These are phyloP conservation scores for Musa schizocarpa DNA, from an alignment of 176 grass and related monocot species.

Conservation along the genomic window DNA sequence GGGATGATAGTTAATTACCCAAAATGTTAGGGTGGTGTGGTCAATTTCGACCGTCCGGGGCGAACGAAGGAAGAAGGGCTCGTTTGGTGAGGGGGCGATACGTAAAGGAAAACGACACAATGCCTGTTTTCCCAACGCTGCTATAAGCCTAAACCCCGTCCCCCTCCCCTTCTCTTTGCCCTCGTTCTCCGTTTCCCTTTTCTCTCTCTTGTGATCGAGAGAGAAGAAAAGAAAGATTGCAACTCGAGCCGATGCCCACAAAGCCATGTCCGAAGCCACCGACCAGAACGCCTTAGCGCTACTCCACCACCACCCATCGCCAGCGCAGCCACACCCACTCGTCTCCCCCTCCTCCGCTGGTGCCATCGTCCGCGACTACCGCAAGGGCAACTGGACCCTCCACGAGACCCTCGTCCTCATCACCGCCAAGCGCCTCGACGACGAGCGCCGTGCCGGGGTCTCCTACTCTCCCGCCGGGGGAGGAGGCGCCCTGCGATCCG, in stretches of 20 bases:
- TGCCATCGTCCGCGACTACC: slow-evolving; percentile 60
- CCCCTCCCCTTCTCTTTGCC: not conserved
- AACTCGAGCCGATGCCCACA: no score
- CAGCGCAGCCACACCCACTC: slow-evolving; percentile 19
- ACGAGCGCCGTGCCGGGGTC: slow-evolving; percentile 55
- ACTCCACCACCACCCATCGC: slow-evolving; percentile 4
- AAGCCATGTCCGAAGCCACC: slow-evolving; percentile 4
- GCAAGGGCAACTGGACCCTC: slow-evolving; percentile 99
- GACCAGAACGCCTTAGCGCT: slow-evolving; percentile 14
- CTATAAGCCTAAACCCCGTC: slow-evolving; percentile 8
- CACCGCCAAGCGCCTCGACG: slow-evolving; percentile 82
- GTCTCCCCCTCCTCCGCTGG: slow-evolving; percentile 32
- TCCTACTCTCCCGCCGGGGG: not conserved
- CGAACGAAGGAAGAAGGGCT: no score
- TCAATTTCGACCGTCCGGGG: no score
- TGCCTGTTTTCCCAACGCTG: not conserved
- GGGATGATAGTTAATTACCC: no score
- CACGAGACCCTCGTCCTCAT: slow-evolving; percentile 96
- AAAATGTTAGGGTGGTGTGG: no score
- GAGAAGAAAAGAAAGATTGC: not conserved
- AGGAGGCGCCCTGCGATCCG: slow-evolving; percentile 26
- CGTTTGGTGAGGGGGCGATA: not conserved
- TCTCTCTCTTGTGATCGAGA: slow-evolving; percentile 1
- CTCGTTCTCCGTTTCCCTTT: slow-evolving; percentile 10
- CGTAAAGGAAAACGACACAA: not conserved